Base-by-base conservation (phyloP, 2,329 filamentous ascomycete genomes). In the Penicillium aurantiogriseum region DNA sequence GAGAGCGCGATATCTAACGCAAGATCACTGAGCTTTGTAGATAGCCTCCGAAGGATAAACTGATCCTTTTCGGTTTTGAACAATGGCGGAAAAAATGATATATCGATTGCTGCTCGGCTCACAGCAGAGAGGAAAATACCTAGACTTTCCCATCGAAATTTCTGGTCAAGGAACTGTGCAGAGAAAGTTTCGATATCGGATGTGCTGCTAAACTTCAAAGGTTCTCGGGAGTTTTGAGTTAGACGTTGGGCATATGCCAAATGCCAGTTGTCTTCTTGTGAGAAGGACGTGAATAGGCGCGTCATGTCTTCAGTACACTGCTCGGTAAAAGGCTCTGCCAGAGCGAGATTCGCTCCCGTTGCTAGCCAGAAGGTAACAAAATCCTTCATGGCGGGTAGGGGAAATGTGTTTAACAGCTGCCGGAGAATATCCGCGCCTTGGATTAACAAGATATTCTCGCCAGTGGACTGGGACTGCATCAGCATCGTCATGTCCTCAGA, bases 61-160 rank as follows among this genome's bases (percentile, higher is more conserved):
- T 69, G 66, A 7, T 66, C 60, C n/a, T 67, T 58, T n/a, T 68
- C 62, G 2, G 64, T 62, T 11, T 64, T 64, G 56, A 71, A 75
- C 7, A 76, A 56, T 0, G 61, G 49, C 0, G 67, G 65, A 46
- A 71, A 73, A 36, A 65, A 69, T 1, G 67, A 56, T 1, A 71
- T 59, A 55, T 76, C 73, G 11, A 71, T 66, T 1, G 71, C 66
- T 27, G 75, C 74, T 44, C 74, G 66, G 33, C 68, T 69, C 7
- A 73, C 66, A 3, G 71, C 71, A 5, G 71, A 67, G 19, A 77
- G 67, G 36, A 77, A 76, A 4, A 78, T 64, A 0, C 74, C 75
- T 3, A 78, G 36, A 0, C 72, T 73, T 46, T 77, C 76, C 75
- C 74, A 77, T 17, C 76, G 67, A 11, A 68, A 59, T 42, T 72